Evolutionary conservation across 345 rosid genomes (phyloP).

Genomic region (Cardamine occulta): DNA sequence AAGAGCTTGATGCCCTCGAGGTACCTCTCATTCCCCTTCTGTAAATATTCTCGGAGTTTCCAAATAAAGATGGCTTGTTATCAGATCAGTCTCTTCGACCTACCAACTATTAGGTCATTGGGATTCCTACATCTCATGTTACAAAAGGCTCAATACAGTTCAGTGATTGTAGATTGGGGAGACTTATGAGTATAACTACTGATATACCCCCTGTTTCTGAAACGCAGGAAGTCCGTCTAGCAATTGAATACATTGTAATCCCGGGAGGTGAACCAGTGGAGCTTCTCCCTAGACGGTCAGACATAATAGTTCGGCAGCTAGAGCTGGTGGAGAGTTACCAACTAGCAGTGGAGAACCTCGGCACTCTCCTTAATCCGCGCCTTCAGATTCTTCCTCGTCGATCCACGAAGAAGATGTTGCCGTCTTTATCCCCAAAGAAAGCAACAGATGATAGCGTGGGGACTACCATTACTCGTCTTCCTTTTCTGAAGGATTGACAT

Average conservation of each 20-base stretch:
- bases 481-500: conserved; percentile 68
- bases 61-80: not conserved
- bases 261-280: conserved; percentile 97
- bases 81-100: not conserved
- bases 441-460: conserved; percentile 47
- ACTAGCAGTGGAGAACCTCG: conserved; percentile 81
- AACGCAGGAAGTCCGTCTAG: conserved; percentile 81
- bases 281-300: conserved; percentile 89
- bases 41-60: conserved; percentile 2
- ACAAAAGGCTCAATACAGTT: conserved; percentile 14
- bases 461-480: conserved; percentile 63
- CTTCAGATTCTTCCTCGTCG: conserved; percentile 87
- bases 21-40: conserved; percentile 40
- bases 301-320: conserved; percentile 84
- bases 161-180: not conserved
- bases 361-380: conserved; percentile 76
- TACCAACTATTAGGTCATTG: conserved; percentile 8
- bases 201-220: conserved; percentile 24
- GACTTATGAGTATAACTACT: not conserved
- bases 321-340: conserved; percentile 92
- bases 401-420: conserved; percentile 53
- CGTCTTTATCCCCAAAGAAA: conserved; percentile 38
- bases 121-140: conserved; percentile 4
- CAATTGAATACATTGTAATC: conserved; percentile 90
- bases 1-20: conserved; percentile 99